Conservation (phyloP, 176 grass and related monocot genomes). For the Oryza longistaminata region DNA sequence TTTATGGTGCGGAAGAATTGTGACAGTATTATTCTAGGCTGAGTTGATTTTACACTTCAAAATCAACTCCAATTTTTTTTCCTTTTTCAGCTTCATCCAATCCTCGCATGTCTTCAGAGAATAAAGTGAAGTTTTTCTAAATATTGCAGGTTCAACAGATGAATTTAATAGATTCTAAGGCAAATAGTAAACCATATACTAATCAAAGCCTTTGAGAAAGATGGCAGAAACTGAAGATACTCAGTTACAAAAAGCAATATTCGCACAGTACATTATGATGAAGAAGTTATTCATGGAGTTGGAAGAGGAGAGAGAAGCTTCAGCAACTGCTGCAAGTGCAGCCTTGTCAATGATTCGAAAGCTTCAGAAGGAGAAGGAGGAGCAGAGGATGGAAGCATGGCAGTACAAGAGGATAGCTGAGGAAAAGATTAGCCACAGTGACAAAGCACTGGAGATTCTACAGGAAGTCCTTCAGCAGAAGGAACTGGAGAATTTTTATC, state of each 20-base stretch:
- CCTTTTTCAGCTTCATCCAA: not conserved
- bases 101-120: not conserved
- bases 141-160: conserved; percentile 18
- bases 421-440: conserved; percentile 75
- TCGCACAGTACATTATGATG: conserved; percentile 85
- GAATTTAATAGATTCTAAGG: conserved; percentile 21
- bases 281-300: conserved; percentile 78
- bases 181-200: conserved; percentile 25
- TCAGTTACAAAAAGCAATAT: conserved; percentile 67
- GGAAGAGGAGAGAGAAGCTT: conserved; percentile 92
- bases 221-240: conserved; percentile 64
- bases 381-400: conserved; percentile 88
- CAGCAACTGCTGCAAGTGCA: conserved; percentile 69
- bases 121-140: conserved; percentile 14
- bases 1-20: too few relatives aligned
- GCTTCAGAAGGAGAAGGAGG: conserved; percentile 87
- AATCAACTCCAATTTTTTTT: not conserved
- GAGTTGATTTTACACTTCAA: not conserved
- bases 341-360: conserved; percentile 74
- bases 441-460: conserved; percentile 53
- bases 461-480: conserved; percentile 78
- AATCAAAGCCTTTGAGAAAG: conserved; percentile 21
- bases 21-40: too few relatives aligned
- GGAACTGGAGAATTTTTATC: conserved; percentile 75
- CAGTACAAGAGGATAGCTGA: conserved; percentile 90